Conservation (phyloP, 192 early-diverging fungal species). For the Linnemannia exigua region DNA sequence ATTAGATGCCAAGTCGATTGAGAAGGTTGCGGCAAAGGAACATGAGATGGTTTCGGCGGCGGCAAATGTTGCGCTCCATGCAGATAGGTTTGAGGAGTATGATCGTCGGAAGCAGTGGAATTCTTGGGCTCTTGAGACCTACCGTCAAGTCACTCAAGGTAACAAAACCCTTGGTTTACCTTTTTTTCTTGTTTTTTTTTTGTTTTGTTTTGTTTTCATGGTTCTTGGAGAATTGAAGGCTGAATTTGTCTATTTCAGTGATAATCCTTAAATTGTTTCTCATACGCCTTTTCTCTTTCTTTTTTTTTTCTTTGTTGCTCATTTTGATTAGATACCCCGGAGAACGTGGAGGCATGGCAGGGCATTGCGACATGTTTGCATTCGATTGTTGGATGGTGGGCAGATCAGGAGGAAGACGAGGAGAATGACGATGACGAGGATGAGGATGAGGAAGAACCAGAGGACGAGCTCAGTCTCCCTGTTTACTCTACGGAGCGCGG, state of each 20-base stretch:
- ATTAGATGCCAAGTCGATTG: constrained; percentile 44
- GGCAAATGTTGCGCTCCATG: constrained; percentile 49
- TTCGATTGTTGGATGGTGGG: constrained; percentile 59
- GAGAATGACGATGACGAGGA: constrained; percentile 28
- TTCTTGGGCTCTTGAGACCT: constrained; percentile 45
- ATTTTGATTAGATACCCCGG: constrained; percentile 27
- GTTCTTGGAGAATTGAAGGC: not conserved
- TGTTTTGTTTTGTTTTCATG: too few species aligned
- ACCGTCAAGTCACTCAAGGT: constrained; percentile 37
- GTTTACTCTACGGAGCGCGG: constrained; percentile 48
- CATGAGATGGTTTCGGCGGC: constrained; percentile 45
- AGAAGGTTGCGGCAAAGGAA: constrained; percentile 41
- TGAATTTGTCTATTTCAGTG: not conserved
- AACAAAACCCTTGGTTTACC: too few species aligned
- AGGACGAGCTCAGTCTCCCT: constrained; percentile 51
- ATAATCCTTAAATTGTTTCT: not conserved
- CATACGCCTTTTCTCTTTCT: not conserved
- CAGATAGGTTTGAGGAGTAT: constrained; percentile 51
- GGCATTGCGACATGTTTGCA: constrained; percentile 53
- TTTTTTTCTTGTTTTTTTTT: too few species aligned
- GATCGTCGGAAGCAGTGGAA: constrained; percentile 52
- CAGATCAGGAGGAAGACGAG: constrained; percentile 41
- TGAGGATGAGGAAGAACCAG: constrained; percentile 43
- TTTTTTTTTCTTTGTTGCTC: not conserved
- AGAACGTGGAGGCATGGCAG: constrained; percentile 52